Conservation (phyloP, 2,329 filamentous ascomycete genomes). For the Monosporascus sp. region DNA sequence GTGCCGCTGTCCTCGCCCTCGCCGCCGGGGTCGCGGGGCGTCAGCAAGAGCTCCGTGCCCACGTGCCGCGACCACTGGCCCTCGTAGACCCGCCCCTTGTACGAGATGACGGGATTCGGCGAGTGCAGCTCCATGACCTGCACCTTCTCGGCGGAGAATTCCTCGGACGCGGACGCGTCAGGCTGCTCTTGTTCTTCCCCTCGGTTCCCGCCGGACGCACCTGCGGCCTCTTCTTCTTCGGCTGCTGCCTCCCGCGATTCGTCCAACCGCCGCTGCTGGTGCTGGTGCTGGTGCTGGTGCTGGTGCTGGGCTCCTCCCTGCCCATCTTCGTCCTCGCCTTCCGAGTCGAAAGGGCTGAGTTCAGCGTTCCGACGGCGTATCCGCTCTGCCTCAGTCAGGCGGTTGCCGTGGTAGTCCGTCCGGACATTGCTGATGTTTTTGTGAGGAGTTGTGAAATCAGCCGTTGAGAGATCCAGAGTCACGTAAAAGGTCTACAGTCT, state of each 20-base stretch:
- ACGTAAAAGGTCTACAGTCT: conserved; percentile 55
- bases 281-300: no score
- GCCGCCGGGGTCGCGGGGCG: conserved; percentile 34
- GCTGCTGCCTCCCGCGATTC: background rate
- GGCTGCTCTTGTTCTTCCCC: conserved; percentile 5
- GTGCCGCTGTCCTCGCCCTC: background rate
- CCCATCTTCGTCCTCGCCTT: conserved; percentile 6
- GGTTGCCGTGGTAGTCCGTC: conserved; percentile 42
- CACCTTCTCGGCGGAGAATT: conserved; percentile 39
- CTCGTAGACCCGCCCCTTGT: conserved; percentile 70
- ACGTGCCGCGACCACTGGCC: conserved; percentile 79
- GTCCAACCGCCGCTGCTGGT: background rate
- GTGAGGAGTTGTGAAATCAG: conserved; percentile 46
- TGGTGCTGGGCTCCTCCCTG: background rate
- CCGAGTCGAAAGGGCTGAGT: background rate
- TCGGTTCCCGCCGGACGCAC: conserved; percentile 4
- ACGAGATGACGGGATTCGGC: conserved; percentile 69
- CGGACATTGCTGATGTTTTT: conserved; percentile 32
- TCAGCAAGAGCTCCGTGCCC: conserved; percentile 78
- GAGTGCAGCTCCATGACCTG: conserved; percentile 83
- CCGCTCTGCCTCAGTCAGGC: conserved; percentile 17
- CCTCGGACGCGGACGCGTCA: conserved; percentile 13
- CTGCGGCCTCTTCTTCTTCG: conserved; percentile 3
- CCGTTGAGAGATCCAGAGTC: conserved; percentile 57
- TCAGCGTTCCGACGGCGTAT: conserved; percentile 1